These are phyloP conservation scores for Epichloe bromicola DNA, from an alignment of 2,329 filamentous ascomycete species.

Conservation along the genomic window DNA sequence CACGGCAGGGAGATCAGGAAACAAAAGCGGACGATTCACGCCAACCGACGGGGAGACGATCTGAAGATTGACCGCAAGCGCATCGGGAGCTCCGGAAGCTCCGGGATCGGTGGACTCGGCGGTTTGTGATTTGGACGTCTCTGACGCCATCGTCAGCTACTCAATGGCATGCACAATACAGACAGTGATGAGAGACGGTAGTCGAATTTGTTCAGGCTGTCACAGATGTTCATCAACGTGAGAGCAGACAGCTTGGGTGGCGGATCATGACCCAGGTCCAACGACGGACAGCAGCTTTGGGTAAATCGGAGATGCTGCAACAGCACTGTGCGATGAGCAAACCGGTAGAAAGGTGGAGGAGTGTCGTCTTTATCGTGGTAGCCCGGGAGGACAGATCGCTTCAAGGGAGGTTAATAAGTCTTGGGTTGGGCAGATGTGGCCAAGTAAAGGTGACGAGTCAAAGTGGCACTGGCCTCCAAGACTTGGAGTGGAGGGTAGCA, in stretches of 20 bases:
- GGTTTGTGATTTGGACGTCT: conserved; percentile 16
- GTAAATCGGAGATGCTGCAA: background rate
- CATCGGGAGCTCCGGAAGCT: conserved; percentile 15
- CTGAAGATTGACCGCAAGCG: conserved; percentile 39
- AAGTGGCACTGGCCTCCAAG: background rate
- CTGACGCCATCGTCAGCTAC: conserved; percentile 27
- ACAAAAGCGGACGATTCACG: conserved; percentile 36
- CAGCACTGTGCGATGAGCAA: background rate
- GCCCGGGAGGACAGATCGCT: background rate
- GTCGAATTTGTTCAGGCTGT: background rate
- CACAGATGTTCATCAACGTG: background rate
- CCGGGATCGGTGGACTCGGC: conserved; percentile 10
- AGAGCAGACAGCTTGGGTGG: background rate
- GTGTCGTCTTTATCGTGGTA: background rate
- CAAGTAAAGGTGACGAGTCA: background rate
- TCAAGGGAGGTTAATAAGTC: background rate
- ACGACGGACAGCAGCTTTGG: background rate
- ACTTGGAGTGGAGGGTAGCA: too few relatives aligned
- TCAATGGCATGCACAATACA: background rate
- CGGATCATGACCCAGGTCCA: background rate
- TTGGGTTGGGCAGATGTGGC: background rate
- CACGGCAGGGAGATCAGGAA: conserved; percentile 32
- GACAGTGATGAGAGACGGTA: background rate
- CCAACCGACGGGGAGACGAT: conserved; percentile 46
- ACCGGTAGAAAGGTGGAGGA: too few relatives aligned